A percentile compares a stretch with the other conserved stretches of the same genome.
phyloP scores from a whole-genome alignment of 805 yeast genomes.

The Metschnikowia bowlesiae region DNA sequence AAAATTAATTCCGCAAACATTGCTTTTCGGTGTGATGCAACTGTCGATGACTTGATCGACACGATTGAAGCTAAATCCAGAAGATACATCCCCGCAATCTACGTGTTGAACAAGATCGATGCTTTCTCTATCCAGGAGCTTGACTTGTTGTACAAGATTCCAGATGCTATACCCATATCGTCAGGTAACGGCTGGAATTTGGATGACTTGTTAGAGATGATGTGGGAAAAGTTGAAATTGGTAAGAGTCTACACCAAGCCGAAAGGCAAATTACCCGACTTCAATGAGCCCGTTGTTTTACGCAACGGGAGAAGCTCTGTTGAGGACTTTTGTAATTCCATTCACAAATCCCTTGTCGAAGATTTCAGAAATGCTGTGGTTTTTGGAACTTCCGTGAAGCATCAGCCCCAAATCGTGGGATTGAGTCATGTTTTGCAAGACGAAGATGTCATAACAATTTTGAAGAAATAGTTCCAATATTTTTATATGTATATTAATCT shows the following conservation, averaged over 20 bases:
- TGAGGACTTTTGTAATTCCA: slow-evolving; percentile 94
- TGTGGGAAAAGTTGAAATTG: slow-evolving; percentile 91
- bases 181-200: slow-evolving; percentile 96
- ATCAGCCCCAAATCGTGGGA: slow-evolving; percentile 96
- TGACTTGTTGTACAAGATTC: slow-evolving; percentile 84
- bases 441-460: slow-evolving; percentile 95
- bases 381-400: slow-evolving; percentile 91
- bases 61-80: slow-evolving; percentile 86
- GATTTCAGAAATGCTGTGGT: slow-evolving; percentile 93
- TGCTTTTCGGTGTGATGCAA: slow-evolving; percentile 95
- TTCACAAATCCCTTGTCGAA: slow-evolving; percentile 89
- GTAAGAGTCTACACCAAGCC: slow-evolving; percentile 98
- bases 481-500: neutral
- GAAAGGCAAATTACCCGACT: slow-evolving; percentile 91
- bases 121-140: slow-evolving; percentile 91
- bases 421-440: slow-evolving; percentile 78
- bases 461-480: slow-evolving; percentile 51
- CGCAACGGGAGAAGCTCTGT: slow-evolving; percentile 78
- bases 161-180: slow-evolving; percentile 95
- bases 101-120: slow-evolving; percentile 93
- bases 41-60: slow-evolving; percentile 94
- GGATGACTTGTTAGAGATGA: slow-evolving; percentile 86
- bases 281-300: slow-evolving; percentile 89
- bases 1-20: slow-evolving; percentile 94
- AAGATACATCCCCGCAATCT: slow-evolving; percentile 91